A percentile compares a stretch with the other conserved stretches of the same genome.
phyloP scores from a whole-genome alignment of 2,329 filamentous ascomycete species.

The Phaeosphaeria sp. region DNA sequence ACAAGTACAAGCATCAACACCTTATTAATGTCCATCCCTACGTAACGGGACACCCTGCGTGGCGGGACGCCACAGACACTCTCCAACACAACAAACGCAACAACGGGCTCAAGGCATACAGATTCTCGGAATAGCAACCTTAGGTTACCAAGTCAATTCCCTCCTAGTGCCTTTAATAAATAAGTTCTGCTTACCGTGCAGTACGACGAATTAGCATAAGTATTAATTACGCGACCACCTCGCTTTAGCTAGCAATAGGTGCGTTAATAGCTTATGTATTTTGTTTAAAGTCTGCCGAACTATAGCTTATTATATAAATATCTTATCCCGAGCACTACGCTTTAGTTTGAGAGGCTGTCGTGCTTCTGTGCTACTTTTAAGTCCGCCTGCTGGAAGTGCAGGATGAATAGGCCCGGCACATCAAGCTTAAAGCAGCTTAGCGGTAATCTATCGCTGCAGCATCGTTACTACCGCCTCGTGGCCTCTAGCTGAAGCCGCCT shows the following conservation, averaged over 20 bases:
- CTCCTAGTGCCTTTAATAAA: neutral
- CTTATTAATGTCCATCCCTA: neutral
- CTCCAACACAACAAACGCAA: neutral
- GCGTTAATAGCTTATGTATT: neutral
- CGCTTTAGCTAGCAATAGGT: neutral
- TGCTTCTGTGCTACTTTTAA: neutral
- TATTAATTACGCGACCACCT: neutral
- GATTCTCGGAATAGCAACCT: neutral
- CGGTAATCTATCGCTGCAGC: neutral
- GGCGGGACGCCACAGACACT: neutral
- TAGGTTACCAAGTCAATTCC: neutral
- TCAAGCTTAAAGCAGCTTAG: neutral
- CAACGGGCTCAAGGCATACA: neutral
- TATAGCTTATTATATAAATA: neutral
- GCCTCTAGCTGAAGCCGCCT: too few relatives aligned
- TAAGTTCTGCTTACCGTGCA: neutral
- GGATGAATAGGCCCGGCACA: neutral
- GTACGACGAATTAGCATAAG: neutral
- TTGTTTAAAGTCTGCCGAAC: neutral
- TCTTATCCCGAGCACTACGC: neutral
- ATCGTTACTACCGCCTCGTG: too few relatives aligned
- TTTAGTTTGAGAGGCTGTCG: neutral
- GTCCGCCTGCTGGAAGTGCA: neutral
- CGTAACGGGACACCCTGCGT: neutral
- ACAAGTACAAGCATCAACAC: too few relatives aligned